phyloP scores from a whole-genome alignment of 2,329 filamentous ascomycete genomes.

The Colletotrichum liriopes region DNA sequence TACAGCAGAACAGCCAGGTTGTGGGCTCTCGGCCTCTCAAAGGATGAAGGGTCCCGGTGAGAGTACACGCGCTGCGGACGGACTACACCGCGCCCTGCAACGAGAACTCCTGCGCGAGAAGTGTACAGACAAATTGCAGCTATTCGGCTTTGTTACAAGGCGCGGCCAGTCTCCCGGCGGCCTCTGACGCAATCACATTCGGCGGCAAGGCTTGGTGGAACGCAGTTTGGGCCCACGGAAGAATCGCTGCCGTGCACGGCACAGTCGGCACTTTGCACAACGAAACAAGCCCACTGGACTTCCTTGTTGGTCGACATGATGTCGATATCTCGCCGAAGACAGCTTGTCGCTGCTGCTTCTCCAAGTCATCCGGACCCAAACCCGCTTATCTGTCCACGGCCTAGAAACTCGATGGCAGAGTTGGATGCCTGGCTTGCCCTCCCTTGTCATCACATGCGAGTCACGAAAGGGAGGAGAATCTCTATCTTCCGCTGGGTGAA shows the following conservation, averaged over 20 bases:
- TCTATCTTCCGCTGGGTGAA: too few relatives aligned
- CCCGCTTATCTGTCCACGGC: not conserved
- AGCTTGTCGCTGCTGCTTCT: not conserved
- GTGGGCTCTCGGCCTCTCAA: not conserved
- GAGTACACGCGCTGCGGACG: not conserved
- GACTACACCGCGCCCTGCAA: too few relatives aligned
- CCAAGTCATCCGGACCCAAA: not conserved
- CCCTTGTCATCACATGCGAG: constrained; percentile 18
- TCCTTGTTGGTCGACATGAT: not conserved
- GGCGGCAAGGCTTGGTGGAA: not conserved
- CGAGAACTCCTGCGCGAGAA: not conserved
- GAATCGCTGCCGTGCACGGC: not conserved
- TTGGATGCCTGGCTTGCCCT: not conserved
- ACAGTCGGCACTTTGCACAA: not conserved
- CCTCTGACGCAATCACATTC: not conserved
- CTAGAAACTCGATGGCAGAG: not conserved
- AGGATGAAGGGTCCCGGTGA: not conserved
- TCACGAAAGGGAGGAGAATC: not conserved
- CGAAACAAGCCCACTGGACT: not conserved
- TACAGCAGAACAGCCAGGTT: not conserved
- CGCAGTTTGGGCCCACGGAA: not conserved
- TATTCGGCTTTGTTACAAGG: not conserved
- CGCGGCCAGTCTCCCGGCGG: not conserved
- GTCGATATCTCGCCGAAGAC: not conserved
- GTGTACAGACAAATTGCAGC: too few relatives aligned